Percentiles rank a stretch among this genome's conserved stretches.
phyloP scores from a whole-genome alignment of 1,284 basidiomycete genomes.

The Bjerkandera adusta region DNA sequence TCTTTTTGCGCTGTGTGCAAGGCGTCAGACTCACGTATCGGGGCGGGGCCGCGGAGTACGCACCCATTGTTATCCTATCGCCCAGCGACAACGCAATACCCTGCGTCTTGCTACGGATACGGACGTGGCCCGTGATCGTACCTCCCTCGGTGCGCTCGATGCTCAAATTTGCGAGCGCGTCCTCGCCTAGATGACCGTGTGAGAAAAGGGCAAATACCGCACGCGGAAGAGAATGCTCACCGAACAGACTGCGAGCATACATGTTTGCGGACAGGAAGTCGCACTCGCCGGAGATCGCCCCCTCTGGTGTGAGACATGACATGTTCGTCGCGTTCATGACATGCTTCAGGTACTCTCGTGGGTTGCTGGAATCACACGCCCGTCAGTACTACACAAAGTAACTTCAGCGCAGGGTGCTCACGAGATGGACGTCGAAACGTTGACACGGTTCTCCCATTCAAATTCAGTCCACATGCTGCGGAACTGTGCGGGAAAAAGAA shows the following conservation, averaged over 20 bases:
- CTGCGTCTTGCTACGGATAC: slow-evolving; percentile 93
- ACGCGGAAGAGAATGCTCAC: slow-evolving; percentile 41
- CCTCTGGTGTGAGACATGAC: slow-evolving; percentile 94
- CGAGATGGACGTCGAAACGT: slow-evolving; percentile 83
- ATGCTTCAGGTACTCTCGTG: slow-evolving; percentile 83
- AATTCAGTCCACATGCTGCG: slow-evolving; percentile 98
- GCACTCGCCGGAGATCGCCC: slow-evolving; percentile 87
- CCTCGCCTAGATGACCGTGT: slow-evolving; percentile 64
- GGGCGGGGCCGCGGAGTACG: no score
- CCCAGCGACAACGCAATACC: slow-evolving; percentile 94
- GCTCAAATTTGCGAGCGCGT: slow-evolving; percentile 94
- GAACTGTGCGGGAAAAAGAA: slow-evolving; percentile 56
- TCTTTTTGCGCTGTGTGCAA: slow-evolving; percentile 57
- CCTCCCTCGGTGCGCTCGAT: slow-evolving; percentile 88
- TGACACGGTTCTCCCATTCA: slow-evolving; percentile 98
- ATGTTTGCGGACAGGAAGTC: slow-evolving; percentile 94
- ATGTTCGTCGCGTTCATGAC: slow-evolving; percentile 95
- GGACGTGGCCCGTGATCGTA: slow-evolving; percentile 84
- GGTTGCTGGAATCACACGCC: slow-evolving; percentile 45
- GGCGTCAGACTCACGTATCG: slow-evolving; percentile 2
- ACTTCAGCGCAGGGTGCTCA: slow-evolving; percentile 39
- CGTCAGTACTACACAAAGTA: slow-evolving; percentile 3
- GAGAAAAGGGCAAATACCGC: slow-evolving; percentile 7
- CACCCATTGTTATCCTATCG: slow-evolving; percentile 89
- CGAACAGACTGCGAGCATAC: slow-evolving; percentile 90